These are phyloP conservation scores for Macrophomina tecta DNA, from an alignment of 2,329 filamentous ascomycete genomes.

Conservation along the genomic window DNA sequence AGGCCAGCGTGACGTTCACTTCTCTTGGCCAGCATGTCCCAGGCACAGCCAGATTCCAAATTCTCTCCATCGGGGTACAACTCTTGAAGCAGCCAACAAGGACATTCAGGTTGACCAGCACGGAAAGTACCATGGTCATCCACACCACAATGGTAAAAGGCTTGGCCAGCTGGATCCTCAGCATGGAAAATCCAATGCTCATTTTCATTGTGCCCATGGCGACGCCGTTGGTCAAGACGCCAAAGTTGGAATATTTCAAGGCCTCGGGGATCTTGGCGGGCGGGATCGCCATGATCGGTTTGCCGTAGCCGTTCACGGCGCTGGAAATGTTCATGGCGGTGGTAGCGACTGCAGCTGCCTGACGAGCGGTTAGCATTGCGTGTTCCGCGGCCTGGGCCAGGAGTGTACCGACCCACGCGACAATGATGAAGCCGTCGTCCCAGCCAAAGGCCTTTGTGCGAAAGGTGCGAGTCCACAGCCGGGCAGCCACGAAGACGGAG, in stretches of 20 bases:
- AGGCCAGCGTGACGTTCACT: constrained; percentile 29
- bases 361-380: neutral
- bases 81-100: constrained; percentile 34
- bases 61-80: constrained; percentile 37
- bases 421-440: constrained; percentile 21
- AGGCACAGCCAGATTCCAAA: constrained; percentile 35
- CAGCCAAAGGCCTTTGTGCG: constrained; percentile 11
- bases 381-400: no score
- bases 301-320: neutral
- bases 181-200: constrained; percentile 39
- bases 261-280: constrained; percentile 1
- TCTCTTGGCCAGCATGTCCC: constrained; percentile 35
- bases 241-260: constrained; percentile 14
- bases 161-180: constrained; percentile 36
- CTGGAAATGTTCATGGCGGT: neutral
- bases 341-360: constrained; percentile 5
- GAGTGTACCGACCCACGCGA: neutral
- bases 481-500: constrained; percentile 7
- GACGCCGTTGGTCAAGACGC: constrained; percentile 35
- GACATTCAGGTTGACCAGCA: constrained; percentile 35
- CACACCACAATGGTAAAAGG: constrained; percentile 36
- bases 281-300: constrained; percentile 1
- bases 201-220: constrained; percentile 36
- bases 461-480: constrained; percentile 11
- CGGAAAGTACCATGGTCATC: constrained; percentile 36